These are phyloP conservation scores for Wickerhamomyces ciferrii DNA, from an alignment of 805 yeast species.

Conservation along the genomic window DNA sequence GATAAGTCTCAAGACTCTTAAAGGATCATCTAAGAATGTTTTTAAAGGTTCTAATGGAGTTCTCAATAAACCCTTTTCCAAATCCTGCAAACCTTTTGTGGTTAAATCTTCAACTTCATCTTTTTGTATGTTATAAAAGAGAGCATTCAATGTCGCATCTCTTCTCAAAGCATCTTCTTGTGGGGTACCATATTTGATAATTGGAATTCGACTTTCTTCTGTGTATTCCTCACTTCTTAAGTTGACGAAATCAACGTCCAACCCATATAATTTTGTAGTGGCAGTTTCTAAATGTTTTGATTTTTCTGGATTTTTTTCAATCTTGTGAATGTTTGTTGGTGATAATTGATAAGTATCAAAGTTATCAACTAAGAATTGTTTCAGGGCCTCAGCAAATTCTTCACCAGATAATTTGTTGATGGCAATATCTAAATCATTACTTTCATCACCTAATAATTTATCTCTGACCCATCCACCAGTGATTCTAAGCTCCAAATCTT, in stretches of 20 bases:
- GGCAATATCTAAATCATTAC: constrained; percentile 91
- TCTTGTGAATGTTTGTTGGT: constrained; percentile 58
- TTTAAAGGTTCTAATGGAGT: constrained; percentile 84
- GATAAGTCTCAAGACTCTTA: constrained; percentile 78
- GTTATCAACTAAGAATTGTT: constrained; percentile 38
- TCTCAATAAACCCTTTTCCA: constrained; percentile 62
- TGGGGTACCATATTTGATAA: constrained; percentile 81
- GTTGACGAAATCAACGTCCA: constrained; percentile 93
- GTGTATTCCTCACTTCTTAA: constrained; percentile 84
- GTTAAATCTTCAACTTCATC: constrained; percentile 82
- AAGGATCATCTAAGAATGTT: constrained; percentile 92
- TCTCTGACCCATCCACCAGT: constrained; percentile 99
- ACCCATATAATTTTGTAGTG: constrained; percentile 76
- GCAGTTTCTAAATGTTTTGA: constrained; percentile 97
- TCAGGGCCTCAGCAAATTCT: constrained; percentile 68
- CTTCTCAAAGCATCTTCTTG: constrained; percentile 86
- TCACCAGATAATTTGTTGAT: constrained; percentile 82
- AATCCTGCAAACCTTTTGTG: constrained; percentile 65
- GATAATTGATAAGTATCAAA: constrained; percentile 23
- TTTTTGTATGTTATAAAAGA: constrained; percentile 77
- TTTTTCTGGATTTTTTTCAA: constrained; percentile 90
- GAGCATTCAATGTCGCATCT: constrained; percentile 92
- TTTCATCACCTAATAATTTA: constrained; percentile 72
- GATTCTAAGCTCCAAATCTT: constrained; percentile 57
- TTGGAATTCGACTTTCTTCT: constrained; percentile 80